These are phyloP conservation scores for Hypoxylon sp. DNA, from an alignment of 2,329 filamentous ascomycete species.

Conservation along the genomic window DNA sequence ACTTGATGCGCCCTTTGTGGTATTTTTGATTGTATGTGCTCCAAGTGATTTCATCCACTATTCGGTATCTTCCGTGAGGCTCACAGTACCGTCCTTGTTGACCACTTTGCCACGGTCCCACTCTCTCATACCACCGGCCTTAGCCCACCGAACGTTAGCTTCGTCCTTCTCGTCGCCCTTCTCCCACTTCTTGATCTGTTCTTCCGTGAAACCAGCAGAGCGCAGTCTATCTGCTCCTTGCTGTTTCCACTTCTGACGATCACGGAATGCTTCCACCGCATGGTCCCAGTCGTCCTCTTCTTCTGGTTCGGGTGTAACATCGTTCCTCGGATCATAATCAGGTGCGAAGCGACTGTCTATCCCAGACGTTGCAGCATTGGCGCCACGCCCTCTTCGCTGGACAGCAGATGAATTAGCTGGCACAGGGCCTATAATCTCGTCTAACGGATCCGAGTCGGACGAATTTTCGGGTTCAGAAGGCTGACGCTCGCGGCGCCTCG, in stretches of 20 bases:
- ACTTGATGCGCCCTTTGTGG: not conserved
- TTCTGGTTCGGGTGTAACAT: conserved; percentile 63
- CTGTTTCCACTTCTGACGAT: conserved; percentile 83
- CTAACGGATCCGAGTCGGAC: conserved; percentile 78
- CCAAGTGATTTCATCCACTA: conserved; percentile 34
- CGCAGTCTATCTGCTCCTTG: conserved; percentile 82
- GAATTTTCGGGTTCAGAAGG: conserved; percentile 40
- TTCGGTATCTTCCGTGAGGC: conserved; percentile 29
- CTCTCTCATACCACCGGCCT: conserved; percentile 73
- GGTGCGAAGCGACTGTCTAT: conserved; percentile 87
- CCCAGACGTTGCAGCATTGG: conserved; percentile 70
- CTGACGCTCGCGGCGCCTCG: conserved; percentile 19
- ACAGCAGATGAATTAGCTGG: conserved; percentile 64
- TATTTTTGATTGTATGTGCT: conserved; percentile 15
- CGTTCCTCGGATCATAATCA: conserved; percentile 70
- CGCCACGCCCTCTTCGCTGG: conserved; percentile 79
- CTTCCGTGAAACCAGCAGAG: conserved; percentile 83
- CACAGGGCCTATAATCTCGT: conserved; percentile 82
- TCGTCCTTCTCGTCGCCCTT: conserved; percentile 72
- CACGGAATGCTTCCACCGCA: conserved; percentile 81
- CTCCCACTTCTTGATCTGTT: conserved; percentile 80
- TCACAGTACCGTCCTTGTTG: conserved; percentile 39
- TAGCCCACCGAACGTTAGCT: conserved; percentile 80
- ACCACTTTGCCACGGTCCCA: conserved; percentile 71
- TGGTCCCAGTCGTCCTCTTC: conserved; percentile 81